Evolutionary conservation across 345 rosid genomes (phyloP), one percentile per base, ranked within the genome.

Genomic region (Eucalyptus pauciflora): DNA sequence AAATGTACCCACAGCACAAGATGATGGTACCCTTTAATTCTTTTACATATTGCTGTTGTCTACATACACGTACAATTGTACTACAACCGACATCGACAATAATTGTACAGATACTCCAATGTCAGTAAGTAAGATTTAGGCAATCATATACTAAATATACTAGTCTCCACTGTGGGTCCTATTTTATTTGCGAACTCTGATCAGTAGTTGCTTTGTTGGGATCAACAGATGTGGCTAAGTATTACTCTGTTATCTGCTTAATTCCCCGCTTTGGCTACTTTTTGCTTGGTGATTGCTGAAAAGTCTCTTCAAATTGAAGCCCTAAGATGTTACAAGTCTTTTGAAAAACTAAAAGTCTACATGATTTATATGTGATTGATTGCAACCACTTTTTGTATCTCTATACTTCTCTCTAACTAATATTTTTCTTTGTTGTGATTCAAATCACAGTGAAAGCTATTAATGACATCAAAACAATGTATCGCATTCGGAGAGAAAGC

Each of bases 371-470:
- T 13, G 37, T 64, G 10, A 64, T 64, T 29, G 60, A 54, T 54
- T 54, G 31, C 71, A 4, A 64, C 5, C 33, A 29, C 18, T 13
- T 29, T 64, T 29, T 13, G 33, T 18, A 13, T 64, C 17, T 13
- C 14, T 37, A 18, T 22, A 3, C 1, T 69, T 29, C 29, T 31
- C 2, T 50, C 13, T n/a, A 15, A 3, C 7, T 0, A n/a, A 29
- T 13, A 52, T 0, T 29, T 29, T 13, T 17, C 1, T 6, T 24
- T 52, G 54, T 41, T 64, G 18, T 71, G 27, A 11, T 54, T 13
- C 6, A 52, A 88, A 69, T 29, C 10, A 54, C 80, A 94, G 97
- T 93, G 90, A 88, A 89, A 71, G 91, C 92, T 11, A 92, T 92
- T 0, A 85, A n/a, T 18, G 81, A 27, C 2, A 90, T 88, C 87